Evolutionary conservation across 805 yeast species (phyloP).

Genomic region (Pichia pseudocactophila): DNA sequence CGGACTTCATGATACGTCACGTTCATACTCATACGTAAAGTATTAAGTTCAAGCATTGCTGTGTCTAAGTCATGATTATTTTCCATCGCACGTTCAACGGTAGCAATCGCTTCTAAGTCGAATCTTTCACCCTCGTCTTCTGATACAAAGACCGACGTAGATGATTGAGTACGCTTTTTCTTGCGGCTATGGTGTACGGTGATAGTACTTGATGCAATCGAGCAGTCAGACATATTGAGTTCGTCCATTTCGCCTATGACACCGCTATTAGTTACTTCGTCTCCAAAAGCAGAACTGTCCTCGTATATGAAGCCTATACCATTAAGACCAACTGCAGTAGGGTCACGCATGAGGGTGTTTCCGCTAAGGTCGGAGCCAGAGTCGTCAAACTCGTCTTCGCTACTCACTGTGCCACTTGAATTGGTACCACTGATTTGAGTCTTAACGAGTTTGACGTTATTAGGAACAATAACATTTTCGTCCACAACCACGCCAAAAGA

Average conservation of each 20-base stretch:
- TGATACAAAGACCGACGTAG: constrained; percentile 31
- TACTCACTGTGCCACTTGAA: constrained; percentile 9
- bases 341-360: constrained; percentile 18
- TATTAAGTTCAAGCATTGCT: constrained; percentile 84
- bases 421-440: constrained; percentile 30
- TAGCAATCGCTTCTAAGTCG: constrained; percentile 83
- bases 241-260: constrained; percentile 35
- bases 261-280: constrained; percentile 30
- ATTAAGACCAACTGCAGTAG: constrained; percentile 35
- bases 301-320: constrained; percentile 44
- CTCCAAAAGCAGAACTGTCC: constrained; percentile 42
- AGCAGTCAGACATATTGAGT: constrained; percentile 43
- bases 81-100: constrained; percentile 85
- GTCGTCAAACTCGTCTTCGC: constrained; percentile 15
- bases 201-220: constrained; percentile 42
- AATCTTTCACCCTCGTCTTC: constrained; percentile 56
- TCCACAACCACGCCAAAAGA: constrained; percentile 70
- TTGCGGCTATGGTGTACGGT: constrained; percentile 26
- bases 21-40: constrained; percentile 95
- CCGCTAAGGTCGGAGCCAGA: constrained; percentile 7
- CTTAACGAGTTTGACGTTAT: constrained; percentile 45
- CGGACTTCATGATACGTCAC: constrained; percentile 92
- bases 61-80: constrained; percentile 91
- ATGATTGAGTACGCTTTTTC: constrained; percentile 31
- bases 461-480: constrained; percentile 38